These are phyloP conservation scores for Hibiscus trionum DNA, from an alignment of 345 rosid genomes.

Conservation along the genomic window DNA sequence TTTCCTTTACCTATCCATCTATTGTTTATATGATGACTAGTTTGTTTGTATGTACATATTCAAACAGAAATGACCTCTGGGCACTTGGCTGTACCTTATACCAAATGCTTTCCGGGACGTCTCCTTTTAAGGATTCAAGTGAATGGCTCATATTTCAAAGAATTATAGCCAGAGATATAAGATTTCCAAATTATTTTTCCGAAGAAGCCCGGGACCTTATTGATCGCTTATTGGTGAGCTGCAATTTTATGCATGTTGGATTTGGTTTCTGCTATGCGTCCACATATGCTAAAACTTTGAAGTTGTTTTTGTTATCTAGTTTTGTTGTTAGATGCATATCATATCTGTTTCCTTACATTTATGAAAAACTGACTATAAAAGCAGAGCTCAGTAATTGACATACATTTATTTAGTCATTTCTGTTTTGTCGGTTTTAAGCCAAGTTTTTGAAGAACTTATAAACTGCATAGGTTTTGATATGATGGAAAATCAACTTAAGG, in stretches of 20 bases:
- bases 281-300: not conserved
- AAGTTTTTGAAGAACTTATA: not conserved
- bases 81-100: slow-evolving; percentile 98
- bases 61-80: slow-evolving; percentile 94
- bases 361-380: not conserved
- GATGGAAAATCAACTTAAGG: not conserved
- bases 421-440: not conserved
- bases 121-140: slow-evolving; percentile 96
- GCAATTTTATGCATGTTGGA: slow-evolving; percentile 14
- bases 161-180: slow-evolving; percentile 86
- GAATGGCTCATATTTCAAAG: slow-evolving; percentile 98
- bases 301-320: not conserved
- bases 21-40: slow-evolving; percentile 21
- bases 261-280: not conserved
- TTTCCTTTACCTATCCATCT: slow-evolving; percentile 7
- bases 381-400: not conserved
- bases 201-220: slow-evolving; percentile 83
- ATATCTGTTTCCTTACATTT: not conserved
- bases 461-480: not conserved
- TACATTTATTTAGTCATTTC: not conserved
- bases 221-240: slow-evolving; percentile 69
- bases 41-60: slow-evolving; percentile 28
- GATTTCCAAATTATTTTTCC: slow-evolving; percentile 86
- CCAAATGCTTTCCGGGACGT: slow-evolving; percentile 99
- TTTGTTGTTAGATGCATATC: not conserved